phyloP scores from a whole-genome alignment of 1,284 basidiomycete genomes.

The Sphagnurus paluster region DNA sequence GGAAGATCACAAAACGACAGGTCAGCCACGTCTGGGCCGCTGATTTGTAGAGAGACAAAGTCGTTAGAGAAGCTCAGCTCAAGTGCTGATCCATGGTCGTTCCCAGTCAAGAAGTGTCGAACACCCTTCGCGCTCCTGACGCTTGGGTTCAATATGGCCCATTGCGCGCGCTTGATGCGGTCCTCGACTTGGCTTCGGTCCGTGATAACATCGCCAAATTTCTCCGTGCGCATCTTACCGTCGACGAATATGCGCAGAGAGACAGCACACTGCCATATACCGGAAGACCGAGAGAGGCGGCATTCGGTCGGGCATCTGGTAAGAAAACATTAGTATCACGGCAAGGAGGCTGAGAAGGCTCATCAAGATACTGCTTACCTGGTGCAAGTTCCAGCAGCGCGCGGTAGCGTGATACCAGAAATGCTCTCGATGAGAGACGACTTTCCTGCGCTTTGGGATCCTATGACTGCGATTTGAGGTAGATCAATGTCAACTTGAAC shows the following conservation, averaged over 20 bases:
- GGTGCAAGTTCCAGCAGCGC: constrained; percentile 63
- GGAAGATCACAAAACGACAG: constrained; percentile 73
- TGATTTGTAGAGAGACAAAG: constrained; percentile 65
- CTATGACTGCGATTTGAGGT: constrained; percentile 68
- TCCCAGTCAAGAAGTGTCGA: constrained; percentile 40
- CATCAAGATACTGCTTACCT: constrained; percentile 41
- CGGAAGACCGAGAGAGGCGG: constrained; percentile 46
- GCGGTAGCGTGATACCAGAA: constrained; percentile 67
- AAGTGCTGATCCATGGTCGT: constrained; percentile 23
- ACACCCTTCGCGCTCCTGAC: constrained; percentile 21
- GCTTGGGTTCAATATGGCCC: constrained; percentile 67
- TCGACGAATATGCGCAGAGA: constrained; percentile 56
- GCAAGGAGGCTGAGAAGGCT: neutral
- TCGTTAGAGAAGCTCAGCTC: constrained; percentile 63
- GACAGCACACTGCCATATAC: constrained; percentile 61
- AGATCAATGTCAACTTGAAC: constrained; percentile 68
- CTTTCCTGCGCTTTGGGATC: constrained; percentile 70
- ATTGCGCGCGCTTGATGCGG: constrained; percentile 67
- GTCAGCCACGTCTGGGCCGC: constrained; percentile 66
- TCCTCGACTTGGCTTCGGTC: constrained; percentile 60
- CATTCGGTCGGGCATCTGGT: constrained; percentile 80
- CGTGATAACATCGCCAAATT: constrained; percentile 55
- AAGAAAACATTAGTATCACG: neutral
- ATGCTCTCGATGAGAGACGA: constrained; percentile 76
- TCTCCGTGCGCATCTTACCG: constrained; percentile 34